Base-by-base conservation (phyloP, 2,329 filamentous ascomycete genomes). In the Neocucurbitaria cava region DNA sequence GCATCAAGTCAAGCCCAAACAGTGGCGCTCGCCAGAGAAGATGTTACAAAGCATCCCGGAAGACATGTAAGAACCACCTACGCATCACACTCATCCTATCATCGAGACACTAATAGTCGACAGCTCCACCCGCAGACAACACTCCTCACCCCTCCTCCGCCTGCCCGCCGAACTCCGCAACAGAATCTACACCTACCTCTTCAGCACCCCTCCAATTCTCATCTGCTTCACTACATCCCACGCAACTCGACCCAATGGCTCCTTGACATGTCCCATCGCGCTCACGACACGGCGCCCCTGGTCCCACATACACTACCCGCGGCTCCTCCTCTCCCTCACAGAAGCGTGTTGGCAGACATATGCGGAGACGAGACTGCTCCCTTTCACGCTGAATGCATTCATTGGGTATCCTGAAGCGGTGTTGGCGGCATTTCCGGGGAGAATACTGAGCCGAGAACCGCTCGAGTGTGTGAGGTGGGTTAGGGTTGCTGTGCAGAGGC, bases 141-240 rank as follows among this genome's bases (percentile, higher is more conserved):
- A 28, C 20, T 5, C 49, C 7, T 61, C 58, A 8, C 59, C 56
- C 1, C 43, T 62, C 21, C 56, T 60, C 23, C 49, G 54, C n/a
- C 40, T 62, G 5, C 56, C 56, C 18, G 53, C 39, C n/a, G 54
- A 62, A 36, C 26, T 62, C 10, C 45, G 59, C 10, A 59, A 41
- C 30, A 28, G 9, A 26, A 50, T 59, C 23, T 59, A 42, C 44
- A 21, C n/a, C 38, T 46, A 33, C 20, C 21, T 47, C 3, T 45
- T 57, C 30, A 20, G 46, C 17, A 8, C 11, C 28, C n/a, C 17
- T 3, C 13, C 24, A 13, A 40, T 48, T 36, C 24, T 11, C 24
- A 38, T 33, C 40, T 42, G 40, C 40, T 42, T 42, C 40, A 8
- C 21, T 3, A 42, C 35, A 6, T 41, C 35, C 20, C 21, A 30